phyloP scores from a whole-genome alignment of 1,284 basidiomycete species.

The Ceraceosorus guamensis region DNA sequence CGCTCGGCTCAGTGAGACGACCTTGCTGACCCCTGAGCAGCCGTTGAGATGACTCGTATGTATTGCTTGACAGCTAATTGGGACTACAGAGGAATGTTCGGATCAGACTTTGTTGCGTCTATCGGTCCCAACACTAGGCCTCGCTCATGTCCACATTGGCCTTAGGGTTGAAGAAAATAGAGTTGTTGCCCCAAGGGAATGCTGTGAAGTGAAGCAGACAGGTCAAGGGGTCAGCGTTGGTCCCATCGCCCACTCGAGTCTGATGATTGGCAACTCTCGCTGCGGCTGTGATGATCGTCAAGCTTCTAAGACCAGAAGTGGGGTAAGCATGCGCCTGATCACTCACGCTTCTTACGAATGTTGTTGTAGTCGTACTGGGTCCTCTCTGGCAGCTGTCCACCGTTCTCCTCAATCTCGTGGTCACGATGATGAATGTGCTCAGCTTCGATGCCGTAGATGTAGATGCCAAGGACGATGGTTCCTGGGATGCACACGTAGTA shows the following conservation, averaged over 20 bases:
- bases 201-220: conserved; percentile 7
- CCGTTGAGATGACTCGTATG: too few relatives aligned
- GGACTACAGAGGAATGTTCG: too few relatives aligned
- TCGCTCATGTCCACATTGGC: conserved; percentile 7
- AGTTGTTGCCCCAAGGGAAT: conserved; percentile 15
- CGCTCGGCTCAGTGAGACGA: too few relatives aligned
- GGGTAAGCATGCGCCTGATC: not conserved
- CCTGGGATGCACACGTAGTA: conserved; percentile 12
- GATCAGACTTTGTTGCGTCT: too few relatives aligned
- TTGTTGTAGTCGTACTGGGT: conserved; percentile 13
- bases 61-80: too few relatives aligned
- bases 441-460: conserved; percentile 17
- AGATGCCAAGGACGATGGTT: conserved; percentile 12
- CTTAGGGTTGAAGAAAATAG: conserved; percentile 18
- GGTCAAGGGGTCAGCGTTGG: not conserved
- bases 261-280: too few relatives aligned
- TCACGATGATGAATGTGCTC: conserved; percentile 12
- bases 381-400: conserved; percentile 14
- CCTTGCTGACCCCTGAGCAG: too few relatives aligned
- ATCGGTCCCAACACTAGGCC: not conserved
- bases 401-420: conserved; percentile 15
- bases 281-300: too few relatives aligned
- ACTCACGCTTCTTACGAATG: conserved; percentile 17
- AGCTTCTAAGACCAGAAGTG: not conserved
- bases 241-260: too few relatives aligned